phyloP scores from a whole-genome alignment of 352 stramenopile species.

The Globisporangium recalcitrans region DNA sequence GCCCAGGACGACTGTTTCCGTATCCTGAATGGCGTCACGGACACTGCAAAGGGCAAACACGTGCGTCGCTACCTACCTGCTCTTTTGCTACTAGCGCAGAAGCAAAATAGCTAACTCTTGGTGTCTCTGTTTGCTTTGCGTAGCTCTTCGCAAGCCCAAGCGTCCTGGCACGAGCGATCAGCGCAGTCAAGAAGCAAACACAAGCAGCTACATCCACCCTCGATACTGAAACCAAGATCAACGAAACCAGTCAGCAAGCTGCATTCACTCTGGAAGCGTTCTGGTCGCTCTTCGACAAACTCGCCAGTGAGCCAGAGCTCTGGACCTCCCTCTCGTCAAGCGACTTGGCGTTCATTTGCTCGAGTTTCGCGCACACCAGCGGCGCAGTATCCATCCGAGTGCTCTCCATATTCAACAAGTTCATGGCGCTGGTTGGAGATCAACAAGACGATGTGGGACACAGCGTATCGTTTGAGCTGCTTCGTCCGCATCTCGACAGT shows the following conservation, averaged over 20 bases:
- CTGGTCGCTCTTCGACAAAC: conserved; percentile 41
- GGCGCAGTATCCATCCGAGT: conserved; percentile 34
- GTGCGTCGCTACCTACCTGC: conserved; percentile 16
- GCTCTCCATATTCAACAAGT: conserved; percentile 51
- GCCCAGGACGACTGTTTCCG: conserved; percentile 43
- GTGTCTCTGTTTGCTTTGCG: conserved; percentile 11
- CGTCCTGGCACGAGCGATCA: conserved; percentile 40
- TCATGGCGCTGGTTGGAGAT: conserved; percentile 51
- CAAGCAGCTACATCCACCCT: neutral
- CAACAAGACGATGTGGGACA: conserved; percentile 8
- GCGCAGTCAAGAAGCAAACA: conserved; percentile 34
- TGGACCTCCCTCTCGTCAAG: conserved; percentile 45
- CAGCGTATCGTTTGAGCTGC: conserved; percentile 39
- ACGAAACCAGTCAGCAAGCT: conserved; percentile 14
- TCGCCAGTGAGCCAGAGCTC: conserved; percentile 32
- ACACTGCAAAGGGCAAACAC: conserved; percentile 41
- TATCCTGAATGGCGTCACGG: conserved; percentile 39
- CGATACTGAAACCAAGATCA: conserved; percentile 14
- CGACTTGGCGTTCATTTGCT: conserved; percentile 68
- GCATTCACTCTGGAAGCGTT: conserved; percentile 24
- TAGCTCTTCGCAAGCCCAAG: conserved; percentile 45
- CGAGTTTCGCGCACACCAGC: conserved; percentile 37
- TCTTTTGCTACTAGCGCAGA: neutral
- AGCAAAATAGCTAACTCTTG: conserved; percentile 9
- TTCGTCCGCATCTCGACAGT: conserved; percentile 52